Conservation (phyloP, 2,329 filamentous ascomycete genomes). For the Cephalotrichum gorgonifer region DNA sequence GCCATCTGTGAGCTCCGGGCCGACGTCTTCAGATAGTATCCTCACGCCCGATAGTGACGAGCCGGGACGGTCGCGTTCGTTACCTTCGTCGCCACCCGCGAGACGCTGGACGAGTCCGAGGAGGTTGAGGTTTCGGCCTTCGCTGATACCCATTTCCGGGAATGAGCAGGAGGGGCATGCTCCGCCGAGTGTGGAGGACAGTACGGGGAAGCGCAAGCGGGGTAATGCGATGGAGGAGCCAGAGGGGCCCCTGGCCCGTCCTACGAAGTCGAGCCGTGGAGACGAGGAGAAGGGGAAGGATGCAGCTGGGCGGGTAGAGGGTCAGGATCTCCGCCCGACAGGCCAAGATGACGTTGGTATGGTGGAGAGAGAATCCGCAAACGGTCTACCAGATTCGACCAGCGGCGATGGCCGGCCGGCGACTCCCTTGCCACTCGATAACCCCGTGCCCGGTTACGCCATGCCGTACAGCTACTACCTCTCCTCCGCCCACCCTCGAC, state of each 20-base stretch:
- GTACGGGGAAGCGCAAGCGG: neutral
- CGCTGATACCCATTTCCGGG: conserved; percentile 2
- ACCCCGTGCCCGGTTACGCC: neutral
- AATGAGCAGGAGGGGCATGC: neutral
- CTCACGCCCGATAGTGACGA: neutral
- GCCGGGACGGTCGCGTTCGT: neutral
- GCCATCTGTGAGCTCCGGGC: neutral
- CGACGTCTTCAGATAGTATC: neutral
- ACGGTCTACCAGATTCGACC: neutral
- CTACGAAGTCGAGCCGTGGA: neutral
- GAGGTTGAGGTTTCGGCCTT: conserved; percentile 8
- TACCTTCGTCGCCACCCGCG: conserved; percentile 4
- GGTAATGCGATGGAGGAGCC: neutral
- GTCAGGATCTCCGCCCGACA: neutral
- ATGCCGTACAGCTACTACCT: conserved; percentile 5
- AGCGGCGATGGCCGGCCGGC: neutral
- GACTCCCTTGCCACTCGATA: no score
- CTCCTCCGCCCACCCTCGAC: neutral
- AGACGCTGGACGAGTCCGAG: conserved; percentile 9
- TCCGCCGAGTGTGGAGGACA: neutral
- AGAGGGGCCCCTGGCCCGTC: neutral
- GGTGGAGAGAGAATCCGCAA: neutral
- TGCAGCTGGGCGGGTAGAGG: neutral
- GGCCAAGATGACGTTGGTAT: neutral
- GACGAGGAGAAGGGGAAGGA: neutral